These are phyloP conservation scores for Lonicera japonica DNA, from an alignment of 129 eudicot species.

Conservation along the genomic window DNA sequence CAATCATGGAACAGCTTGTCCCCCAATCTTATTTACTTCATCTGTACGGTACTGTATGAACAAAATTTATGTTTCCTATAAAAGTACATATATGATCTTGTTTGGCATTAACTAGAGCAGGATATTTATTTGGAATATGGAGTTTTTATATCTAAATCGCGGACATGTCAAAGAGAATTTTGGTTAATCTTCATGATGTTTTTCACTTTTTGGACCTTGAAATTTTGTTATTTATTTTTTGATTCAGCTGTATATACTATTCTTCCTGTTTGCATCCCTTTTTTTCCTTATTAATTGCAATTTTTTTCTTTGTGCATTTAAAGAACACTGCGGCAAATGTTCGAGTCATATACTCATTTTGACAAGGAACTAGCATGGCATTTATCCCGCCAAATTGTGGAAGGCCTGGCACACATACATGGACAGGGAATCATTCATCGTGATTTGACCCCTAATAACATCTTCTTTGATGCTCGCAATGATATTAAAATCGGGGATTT, in stretches of 20 bases:
- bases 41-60: too few species aligned
- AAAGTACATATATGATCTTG: too few species aligned
- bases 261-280: neutral
- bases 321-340: conserved; percentile 83
- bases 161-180: too few species aligned
- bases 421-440: conserved; percentile 95
- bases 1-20: too few species aligned
- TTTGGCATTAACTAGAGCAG: too few species aligned
- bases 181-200: too few species aligned
- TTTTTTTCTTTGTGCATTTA: conserved; percentile 10
- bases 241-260: neutral
- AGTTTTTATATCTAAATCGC: too few species aligned
- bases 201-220: neutral
- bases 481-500: conserved; percentile 98
- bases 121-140: too few species aligned
- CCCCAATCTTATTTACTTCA: too few species aligned
- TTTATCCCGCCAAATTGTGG: conserved; percentile 86
- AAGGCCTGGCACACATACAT: conserved; percentile 91
- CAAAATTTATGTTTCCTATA: too few species aligned
- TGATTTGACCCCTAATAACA: conserved; percentile 94
- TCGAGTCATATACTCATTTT: conserved; percentile 73
- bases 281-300: neutral
- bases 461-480: conserved; percentile 90
- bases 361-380: conserved; percentile 93
- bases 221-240: neutral